These are phyloP conservation scores for Salix dunnii DNA, from an alignment of 345 rosid genomes.

Conservation along the genomic window DNA sequence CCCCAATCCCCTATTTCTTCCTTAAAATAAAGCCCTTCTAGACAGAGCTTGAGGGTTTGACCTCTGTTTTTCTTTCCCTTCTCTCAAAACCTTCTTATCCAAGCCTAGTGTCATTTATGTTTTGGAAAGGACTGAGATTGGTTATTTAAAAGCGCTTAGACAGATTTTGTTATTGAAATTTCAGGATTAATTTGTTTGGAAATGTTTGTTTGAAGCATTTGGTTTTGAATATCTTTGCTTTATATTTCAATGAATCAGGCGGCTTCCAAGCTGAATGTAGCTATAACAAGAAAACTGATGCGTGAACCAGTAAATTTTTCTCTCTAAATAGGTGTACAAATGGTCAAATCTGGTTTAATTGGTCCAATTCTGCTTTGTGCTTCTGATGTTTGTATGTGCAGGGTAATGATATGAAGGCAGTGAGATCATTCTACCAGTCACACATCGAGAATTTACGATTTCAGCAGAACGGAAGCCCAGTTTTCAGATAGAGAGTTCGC, in stretches of 20 bases:
- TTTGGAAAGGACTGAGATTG: neutral
- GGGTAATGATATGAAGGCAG: slow-evolving; percentile 66
- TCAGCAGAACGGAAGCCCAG: slow-evolving; percentile 74
- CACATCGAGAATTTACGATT: slow-evolving; percentile 64
- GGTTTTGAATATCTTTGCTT: neutral
- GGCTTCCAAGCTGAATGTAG: neutral
- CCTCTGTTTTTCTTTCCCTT: neutral
- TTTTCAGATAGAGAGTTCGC: slow-evolving; percentile 66
- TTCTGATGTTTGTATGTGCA: slow-evolving; percentile 29
- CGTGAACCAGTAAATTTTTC: too few relatives aligned
- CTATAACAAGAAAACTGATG: too few relatives aligned
- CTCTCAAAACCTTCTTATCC: neutral
- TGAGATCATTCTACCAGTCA: slow-evolving; percentile 67
- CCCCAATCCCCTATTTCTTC: neutral
- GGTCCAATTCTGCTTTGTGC: neutral
- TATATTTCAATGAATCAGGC: neutral
- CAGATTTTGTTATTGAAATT: neutral
- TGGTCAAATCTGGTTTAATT: neutral
- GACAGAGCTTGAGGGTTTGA: neutral
- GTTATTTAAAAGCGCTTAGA: neutral
- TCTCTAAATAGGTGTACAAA: neutral
- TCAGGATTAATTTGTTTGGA: neutral
- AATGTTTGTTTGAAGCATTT: neutral
- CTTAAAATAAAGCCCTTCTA: neutral
- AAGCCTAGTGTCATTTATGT: neutral